Evolutionary conservation across 345 rosid genomes (phyloP), one percentile per base, ranked within the genome.

Genomic region (Sapria himalayana): DNA sequence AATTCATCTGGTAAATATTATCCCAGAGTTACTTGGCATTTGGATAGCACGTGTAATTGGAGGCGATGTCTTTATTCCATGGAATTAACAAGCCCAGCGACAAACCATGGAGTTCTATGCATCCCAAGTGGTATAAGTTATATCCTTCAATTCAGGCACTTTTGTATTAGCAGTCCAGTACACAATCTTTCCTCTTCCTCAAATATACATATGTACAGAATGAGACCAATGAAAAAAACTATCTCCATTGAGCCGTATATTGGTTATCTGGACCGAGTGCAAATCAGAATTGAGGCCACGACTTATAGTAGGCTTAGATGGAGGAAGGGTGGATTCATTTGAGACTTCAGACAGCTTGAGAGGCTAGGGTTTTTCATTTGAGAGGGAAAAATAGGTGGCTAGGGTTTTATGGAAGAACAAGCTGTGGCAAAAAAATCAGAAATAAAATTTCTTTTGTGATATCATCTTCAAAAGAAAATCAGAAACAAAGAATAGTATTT

Each of bases 61-160:
- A 2, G 20, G 6, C 19, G 41, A 37, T 37, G 12, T 37, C 41
- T 14, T 37, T 22, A 15, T 37, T n/a, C 41, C 41, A 37, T 37
- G 41, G 41, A 14, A 37, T 37, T 18, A 5, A 37, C 20, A 37
- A 37, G 41, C 22, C n/a, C 16, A 5, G 41, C 41, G 21, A 37
- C 3, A 17, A n/a, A 37, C 41, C 20, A 37, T 37, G 41, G 21
- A 37, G 12, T 16, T 37, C 19, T 16, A 1, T 5, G 1, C 20
- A 17, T 37, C 41, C 41, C 20, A 37, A 37, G n/a, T 37, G 6
- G 22, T 13, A 37, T 34, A 34, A 7, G 37, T 27, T 9, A 11
- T 27, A 11, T 27, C 31, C 6, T 37, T 16, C 31, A 27, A 5
- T 5, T 27, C 11, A 27, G 31, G 31, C 11, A 11, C 31, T 9